Percentiles rank a stretch among this genome's conserved stretches.
phyloP scores from a whole-genome alignment of 2,329 filamentous ascomycete species.

The Myriosclerotinia scirpicola region DNA sequence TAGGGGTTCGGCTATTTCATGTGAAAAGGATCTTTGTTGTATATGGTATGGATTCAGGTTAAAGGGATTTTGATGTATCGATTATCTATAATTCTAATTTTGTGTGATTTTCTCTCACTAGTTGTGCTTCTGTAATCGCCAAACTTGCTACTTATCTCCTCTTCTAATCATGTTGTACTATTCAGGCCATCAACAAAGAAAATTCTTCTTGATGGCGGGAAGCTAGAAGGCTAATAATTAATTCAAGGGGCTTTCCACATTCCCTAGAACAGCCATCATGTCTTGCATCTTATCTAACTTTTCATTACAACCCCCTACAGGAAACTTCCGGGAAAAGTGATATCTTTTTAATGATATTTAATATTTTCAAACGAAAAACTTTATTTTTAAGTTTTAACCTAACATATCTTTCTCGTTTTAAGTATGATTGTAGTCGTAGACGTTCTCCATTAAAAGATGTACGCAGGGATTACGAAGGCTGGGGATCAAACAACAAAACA shows the following conservation, averaged over 20 bases:
- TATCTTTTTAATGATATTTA: background rate
- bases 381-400: too few relatives aligned
- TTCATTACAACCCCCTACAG: background rate
- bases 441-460: background rate
- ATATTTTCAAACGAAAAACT: background rate
- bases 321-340: conserved; percentile 1
- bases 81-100: background rate
- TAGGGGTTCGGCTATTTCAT: conserved; percentile 16
- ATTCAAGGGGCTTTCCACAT: conserved; percentile 3
- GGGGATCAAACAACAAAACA: background rate
- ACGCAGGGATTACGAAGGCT: background rate
- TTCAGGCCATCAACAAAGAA: background rate
- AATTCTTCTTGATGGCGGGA: conserved; percentile 10
- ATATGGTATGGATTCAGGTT: background rate
- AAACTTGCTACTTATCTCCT: too few relatives aligned
- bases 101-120: background rate
- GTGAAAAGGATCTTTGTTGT: conserved; percentile 7
- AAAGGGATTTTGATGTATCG: background rate
- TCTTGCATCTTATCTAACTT: background rate
- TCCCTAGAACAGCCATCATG: conserved; percentile 10
- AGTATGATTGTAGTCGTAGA: too few relatives aligned
- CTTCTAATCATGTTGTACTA: background rate
- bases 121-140: background rate
- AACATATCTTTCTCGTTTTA: too few relatives aligned
- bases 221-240: background rate